Evolutionary conservation across 2,329 filamentous ascomycete species (phyloP).

Genomic region (Diaporthe sp.): DNA sequence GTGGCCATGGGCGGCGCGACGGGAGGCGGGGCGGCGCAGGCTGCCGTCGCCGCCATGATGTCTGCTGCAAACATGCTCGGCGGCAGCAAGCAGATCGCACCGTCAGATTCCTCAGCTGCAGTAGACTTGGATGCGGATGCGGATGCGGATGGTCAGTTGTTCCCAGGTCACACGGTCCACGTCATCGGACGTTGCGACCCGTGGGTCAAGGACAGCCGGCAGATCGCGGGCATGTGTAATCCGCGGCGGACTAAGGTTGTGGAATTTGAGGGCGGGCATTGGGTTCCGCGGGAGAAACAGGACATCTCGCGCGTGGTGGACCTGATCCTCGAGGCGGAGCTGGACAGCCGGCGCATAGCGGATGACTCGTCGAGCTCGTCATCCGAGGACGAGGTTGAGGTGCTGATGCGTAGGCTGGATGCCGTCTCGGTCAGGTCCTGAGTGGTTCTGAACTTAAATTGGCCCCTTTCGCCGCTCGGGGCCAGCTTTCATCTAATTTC

Average conservation of each 20-base stretch:
- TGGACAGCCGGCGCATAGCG: slow-evolving; percentile 19
- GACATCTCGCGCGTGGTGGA: slow-evolving; percentile 40
- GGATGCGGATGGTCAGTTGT: slow-evolving; percentile 15
- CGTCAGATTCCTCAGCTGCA: not conserved
- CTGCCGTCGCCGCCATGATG: slow-evolving; percentile 40
- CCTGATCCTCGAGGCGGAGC: slow-evolving; percentile 31
- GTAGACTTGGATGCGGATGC: not conserved
- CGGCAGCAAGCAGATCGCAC: not conserved
- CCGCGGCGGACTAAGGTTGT: slow-evolving; percentile 40
- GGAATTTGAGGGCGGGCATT: slow-evolving; percentile 45
- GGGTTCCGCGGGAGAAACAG: slow-evolving; percentile 44
- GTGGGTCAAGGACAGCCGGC: slow-evolving; percentile 42
- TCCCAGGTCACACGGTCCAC: slow-evolving; percentile 40
- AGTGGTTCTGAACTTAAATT: not conserved
- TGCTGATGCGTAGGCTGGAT: slow-evolving; percentile 14
- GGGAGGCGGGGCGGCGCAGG: slow-evolving; percentile 41
- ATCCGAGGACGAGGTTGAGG: slow-evolving; percentile 20
- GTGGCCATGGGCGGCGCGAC: slow-evolving; percentile 18
- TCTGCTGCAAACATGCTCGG: slow-evolving; percentile 10
- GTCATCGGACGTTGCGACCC: slow-evolving; percentile 44
- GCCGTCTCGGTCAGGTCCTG: slow-evolving; percentile 10
- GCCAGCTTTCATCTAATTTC: not conserved
- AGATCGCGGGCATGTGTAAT: slow-evolving; percentile 42
- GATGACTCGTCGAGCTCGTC: slow-evolving; percentile 23
- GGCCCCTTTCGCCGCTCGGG: not conserved